Conservation (phyloP, 176 grass and related monocot species). For the Poa annua region DNA sequence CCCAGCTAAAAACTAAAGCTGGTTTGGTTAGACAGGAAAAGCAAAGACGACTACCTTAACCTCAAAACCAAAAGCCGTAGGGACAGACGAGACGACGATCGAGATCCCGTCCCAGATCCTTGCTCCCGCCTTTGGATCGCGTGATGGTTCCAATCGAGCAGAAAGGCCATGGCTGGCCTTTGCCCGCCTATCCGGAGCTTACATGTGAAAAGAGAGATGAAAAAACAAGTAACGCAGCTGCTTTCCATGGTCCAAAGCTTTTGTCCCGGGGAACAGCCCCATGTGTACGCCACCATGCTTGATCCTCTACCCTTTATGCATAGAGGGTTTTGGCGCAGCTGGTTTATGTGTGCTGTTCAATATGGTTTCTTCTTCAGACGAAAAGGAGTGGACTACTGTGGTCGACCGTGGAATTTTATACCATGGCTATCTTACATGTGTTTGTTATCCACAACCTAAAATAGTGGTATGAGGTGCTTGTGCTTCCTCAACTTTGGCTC, state of each 20-base stretch:
- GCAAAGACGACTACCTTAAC: slow-evolving; percentile 31
- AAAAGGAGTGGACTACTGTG: neutral
- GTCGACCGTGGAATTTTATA: neutral
- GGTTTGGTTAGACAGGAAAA: neutral
- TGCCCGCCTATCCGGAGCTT: slow-evolving; percentile 42
- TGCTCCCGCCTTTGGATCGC: slow-evolving; percentile 19
- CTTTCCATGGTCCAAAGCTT: slow-evolving; percentile 23
- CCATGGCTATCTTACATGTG: neutral
- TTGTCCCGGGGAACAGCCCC: slow-evolving; percentile 33
- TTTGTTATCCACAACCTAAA: slow-evolving; percentile 24
- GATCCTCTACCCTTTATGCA: neutral
- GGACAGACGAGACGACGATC: neutral
- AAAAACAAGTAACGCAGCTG: neutral
- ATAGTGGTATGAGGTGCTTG: neutral
- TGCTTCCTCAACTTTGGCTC: no score
- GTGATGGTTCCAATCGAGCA: slow-evolving; percentile 45
- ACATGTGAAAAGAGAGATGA: slow-evolving; percentile 36
- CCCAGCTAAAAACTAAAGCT: neutral
- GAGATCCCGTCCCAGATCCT: slow-evolving; percentile 42
- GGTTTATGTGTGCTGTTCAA: slow-evolving; percentile 27
- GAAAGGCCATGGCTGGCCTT: neutral
- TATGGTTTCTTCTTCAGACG: neutral
- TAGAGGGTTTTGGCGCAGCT: slow-evolving; percentile 18
- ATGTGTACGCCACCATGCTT: slow-evolving; percentile 42
- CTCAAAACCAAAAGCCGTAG: slow-evolving; percentile 19